Percentiles rank a stretch among this genome's conserved stretches.
Evolutionary conservation across 768 basidiomycete species (phyloP).

Genomic region (Austroboletus eburneus): DNA sequence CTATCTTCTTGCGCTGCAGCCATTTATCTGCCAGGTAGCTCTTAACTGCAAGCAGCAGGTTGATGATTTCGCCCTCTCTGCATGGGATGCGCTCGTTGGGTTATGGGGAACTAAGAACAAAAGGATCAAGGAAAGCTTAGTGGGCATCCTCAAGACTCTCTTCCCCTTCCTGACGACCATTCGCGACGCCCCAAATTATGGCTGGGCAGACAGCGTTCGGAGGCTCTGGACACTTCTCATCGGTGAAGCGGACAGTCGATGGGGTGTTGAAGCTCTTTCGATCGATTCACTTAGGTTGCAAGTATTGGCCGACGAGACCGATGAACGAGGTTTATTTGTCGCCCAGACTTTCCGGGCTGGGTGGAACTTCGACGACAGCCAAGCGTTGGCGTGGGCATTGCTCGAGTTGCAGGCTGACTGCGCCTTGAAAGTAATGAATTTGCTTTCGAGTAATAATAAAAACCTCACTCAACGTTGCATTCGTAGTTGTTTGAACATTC

Average conservation of each 20-base stretch:
- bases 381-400: constrained; percentile 76
- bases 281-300: constrained; percentile 64
- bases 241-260: constrained; percentile 58
- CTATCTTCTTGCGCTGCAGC: constrained; percentile 64
- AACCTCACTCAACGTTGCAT: background rate
- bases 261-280: constrained; percentile 62
- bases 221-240: constrained; percentile 55
- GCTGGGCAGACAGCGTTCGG: constrained; percentile 45
- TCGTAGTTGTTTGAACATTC: constrained; percentile 59
- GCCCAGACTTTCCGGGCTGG: constrained; percentile 69
- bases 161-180: constrained; percentile 63
- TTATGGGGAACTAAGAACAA: constrained; percentile 82
- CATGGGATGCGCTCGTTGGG: constrained; percentile 61
- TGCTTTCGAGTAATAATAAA: background rate
- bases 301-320: constrained; percentile 15
- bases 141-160: constrained; percentile 66
- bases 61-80: constrained; percentile 51
- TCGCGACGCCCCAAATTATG: constrained; percentile 28
- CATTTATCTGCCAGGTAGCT: constrained; percentile 69
- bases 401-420: constrained; percentile 81
- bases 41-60: constrained; percentile 66
- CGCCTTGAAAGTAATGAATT: constrained; percentile 51
- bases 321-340: constrained; percentile 45
- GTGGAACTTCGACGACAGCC: constrained; percentile 60
- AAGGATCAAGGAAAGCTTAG: constrained; percentile 70